A percentile compares a stretch with the other conserved stretches of the same genome.
These are phyloP conservation scores for Ganoderma lingzhi DNA, from an alignment of 1,284 basidiomycete genomes.

Conservation along the genomic window DNA sequence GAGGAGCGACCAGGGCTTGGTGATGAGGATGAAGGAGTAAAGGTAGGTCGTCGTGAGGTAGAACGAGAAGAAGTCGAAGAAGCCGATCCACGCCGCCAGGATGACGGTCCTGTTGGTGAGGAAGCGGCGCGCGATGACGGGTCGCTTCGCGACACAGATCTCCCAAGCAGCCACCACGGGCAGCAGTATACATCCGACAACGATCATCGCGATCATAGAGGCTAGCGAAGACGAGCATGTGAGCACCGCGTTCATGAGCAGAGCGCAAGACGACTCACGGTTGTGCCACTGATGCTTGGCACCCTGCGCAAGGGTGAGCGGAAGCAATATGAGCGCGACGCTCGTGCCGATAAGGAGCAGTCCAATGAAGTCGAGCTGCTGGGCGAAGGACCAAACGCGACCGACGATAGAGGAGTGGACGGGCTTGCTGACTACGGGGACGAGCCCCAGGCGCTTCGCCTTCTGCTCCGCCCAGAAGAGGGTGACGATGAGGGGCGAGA, in stretches of 20 bases:
- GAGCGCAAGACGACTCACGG: constrained; percentile 28
- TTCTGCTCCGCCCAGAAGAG: constrained; percentile 78
- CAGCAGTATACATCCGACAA: constrained; percentile 55
- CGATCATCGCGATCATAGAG: constrained; percentile 64
- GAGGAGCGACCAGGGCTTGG: constrained; percentile 65
- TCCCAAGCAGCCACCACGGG: constrained; percentile 60
- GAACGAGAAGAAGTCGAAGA: constrained; percentile 76
- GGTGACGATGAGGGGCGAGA: constrained; percentile 67
- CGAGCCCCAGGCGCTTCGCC: constrained; percentile 60
- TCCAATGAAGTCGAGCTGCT: constrained; percentile 69
- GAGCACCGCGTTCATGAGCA: background rate
- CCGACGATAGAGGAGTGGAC: constrained; percentile 18
- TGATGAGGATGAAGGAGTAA: constrained; percentile 67
- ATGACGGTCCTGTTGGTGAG: constrained; percentile 66
- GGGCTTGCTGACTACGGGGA: constrained; percentile 31
- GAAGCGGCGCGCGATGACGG: constrained; percentile 65
- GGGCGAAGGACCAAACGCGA: constrained; percentile 43
- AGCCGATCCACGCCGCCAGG: constrained; percentile 69
- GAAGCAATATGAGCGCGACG: constrained; percentile 64
- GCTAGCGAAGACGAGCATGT: constrained; percentile 41
- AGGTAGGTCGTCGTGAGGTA: constrained; percentile 69
- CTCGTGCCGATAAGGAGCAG: constrained; percentile 63
- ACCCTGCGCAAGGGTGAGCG: constrained; percentile 60
- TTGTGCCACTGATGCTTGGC: constrained; percentile 48
- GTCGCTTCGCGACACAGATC: constrained; percentile 54